Percentiles rank a stretch among this genome's conserved stretches.
Evolutionary conservation across 371 early-diverging fungal species (phyloP).

Genomic region (Syncephalis fuscata): DNA sequence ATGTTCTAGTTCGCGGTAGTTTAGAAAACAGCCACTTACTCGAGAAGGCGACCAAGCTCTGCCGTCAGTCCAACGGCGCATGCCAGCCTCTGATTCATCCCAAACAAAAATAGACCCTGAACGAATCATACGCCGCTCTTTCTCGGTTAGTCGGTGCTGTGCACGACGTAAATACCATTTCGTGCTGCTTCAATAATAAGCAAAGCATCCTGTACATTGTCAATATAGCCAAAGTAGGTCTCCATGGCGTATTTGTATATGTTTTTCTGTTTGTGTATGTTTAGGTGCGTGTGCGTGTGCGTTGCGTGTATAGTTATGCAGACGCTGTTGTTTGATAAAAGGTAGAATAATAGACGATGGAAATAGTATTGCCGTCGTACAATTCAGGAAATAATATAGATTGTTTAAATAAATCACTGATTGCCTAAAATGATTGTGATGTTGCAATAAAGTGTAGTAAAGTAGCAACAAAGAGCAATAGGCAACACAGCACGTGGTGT

Average conservation of each 20-base stretch:
- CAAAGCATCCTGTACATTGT: slow-evolving; percentile 55
- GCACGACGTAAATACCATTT: slow-evolving; percentile 35
- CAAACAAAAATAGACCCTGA: slow-evolving; percentile 63
- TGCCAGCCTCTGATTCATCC: slow-evolving; percentile 65
- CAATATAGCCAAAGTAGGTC: slow-evolving; percentile 50
- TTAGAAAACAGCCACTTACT: slow-evolving; percentile 52
- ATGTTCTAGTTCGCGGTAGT: slow-evolving; percentile 54
- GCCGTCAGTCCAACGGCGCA: slow-evolving; percentile 85
- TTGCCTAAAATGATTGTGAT: too few species aligned
- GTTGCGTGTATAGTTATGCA: too few species aligned
- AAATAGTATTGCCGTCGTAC: too few species aligned
- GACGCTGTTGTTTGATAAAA: too few species aligned
- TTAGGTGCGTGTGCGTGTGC: too few species aligned
- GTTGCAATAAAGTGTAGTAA: too few species aligned
- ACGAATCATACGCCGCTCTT: slow-evolving; percentile 45
- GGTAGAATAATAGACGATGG: too few species aligned
- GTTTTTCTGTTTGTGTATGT: too few species aligned
- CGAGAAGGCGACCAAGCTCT: slow-evolving; percentile 74
- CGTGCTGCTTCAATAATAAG: slow-evolving; percentile 64
- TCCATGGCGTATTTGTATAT: slow-evolving; percentile 10
- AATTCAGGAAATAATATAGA: too few species aligned
- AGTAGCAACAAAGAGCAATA: too few species aligned
- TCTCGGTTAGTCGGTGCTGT: slow-evolving; percentile 49
- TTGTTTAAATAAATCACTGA: too few species aligned
- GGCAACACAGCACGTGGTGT: too few species aligned